Conservation (phyloP, 345 rosid species). For the Eutrema japonicum region DNA sequence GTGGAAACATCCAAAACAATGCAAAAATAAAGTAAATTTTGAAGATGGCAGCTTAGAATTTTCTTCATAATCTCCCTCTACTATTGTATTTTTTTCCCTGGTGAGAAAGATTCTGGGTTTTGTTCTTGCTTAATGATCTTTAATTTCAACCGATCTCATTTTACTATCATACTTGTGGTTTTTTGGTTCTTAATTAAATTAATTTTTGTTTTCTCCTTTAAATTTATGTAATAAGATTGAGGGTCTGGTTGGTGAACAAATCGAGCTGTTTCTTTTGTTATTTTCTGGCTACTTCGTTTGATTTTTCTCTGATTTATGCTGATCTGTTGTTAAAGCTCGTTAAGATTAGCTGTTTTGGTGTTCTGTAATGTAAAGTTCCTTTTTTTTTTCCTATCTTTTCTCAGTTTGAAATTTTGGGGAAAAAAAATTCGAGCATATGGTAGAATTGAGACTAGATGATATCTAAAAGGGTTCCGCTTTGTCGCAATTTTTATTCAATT, state of each 20-base stretch:
- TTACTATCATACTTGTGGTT: not conserved
- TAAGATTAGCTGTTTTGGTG: constrained; percentile 35
- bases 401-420: constrained; percentile 29
- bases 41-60: constrained; percentile 43
- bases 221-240: constrained; percentile 39
- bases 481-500: not conserved
- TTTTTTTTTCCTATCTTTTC: constrained; percentile 16
- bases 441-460: constrained; percentile 20
- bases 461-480: constrained; percentile 20
- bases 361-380: constrained; percentile 23
- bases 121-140: constrained; percentile 5
- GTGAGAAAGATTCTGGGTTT: constrained; percentile 40
- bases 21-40: constrained; percentile 9
- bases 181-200: constrained; percentile 14
- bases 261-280: constrained; percentile 35
- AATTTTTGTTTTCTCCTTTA: not conserved
- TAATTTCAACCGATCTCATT: constrained; percentile 11
- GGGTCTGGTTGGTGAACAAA: constrained; percentile 40
- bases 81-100: constrained; percentile 13
- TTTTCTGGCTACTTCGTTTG: constrained; percentile 13
- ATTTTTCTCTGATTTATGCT: constrained; percentile 40
- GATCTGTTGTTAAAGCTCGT: constrained; percentile 44
- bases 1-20: constrained; percentile 29
- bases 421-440: not conserved
- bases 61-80: constrained; percentile 21